Base-by-base conservation (phyloP, 306 rosid genomes). In the Malus fusca region DNA sequence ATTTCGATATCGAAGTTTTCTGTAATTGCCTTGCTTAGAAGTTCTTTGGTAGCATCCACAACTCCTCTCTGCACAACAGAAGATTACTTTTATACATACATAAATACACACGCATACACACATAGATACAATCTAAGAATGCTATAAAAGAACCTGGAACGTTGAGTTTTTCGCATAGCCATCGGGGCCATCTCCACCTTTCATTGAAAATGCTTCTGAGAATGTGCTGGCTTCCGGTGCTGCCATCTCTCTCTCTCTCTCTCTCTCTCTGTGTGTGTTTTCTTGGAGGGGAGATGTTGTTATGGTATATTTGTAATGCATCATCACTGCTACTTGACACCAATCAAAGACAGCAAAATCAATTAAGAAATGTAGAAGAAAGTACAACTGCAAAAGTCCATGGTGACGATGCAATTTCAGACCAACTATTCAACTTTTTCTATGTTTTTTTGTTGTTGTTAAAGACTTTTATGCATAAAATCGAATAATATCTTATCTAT, bases 111-210 rank as follows among this genome's bases (percentile, higher is more conserved):
- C 44, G 2, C 44, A 40, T 35, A 35, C 44, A 40, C 44, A 40
- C 44, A 42, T 42, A 9, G 2, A 42, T 2, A 42, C 44, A 42
- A 8, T 42, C 44, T 42, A 42, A 42, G 11, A 46, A 14, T 46
- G 2, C 53, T 46, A 46, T 46, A 46, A 8, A 48, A 48, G 14
- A 31, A 51, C 88, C 86, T 85, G 84, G 21, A 9, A 3, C 19
- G 25, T 73, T 17, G 85, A 85, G 79, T 85, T 85, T 30, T 78
- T 82, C n/a, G 82, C 73, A 21, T 85, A 84, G 77, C 85, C 75
- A 67, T 75, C 58, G 43, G 83, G 82, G n/a, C 86, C 85, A 23
- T 79, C 85, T 73, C 84, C 84, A n/a, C 84, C 82, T 13, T 82
- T 79, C 85, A 81, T 81, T 23, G 83, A 60, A 25, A 19, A 67